These are phyloP conservation scores for Prasinococcaceae sp. DNA, from an alignment of 139 green algal species.

Conservation along the genomic window DNA sequence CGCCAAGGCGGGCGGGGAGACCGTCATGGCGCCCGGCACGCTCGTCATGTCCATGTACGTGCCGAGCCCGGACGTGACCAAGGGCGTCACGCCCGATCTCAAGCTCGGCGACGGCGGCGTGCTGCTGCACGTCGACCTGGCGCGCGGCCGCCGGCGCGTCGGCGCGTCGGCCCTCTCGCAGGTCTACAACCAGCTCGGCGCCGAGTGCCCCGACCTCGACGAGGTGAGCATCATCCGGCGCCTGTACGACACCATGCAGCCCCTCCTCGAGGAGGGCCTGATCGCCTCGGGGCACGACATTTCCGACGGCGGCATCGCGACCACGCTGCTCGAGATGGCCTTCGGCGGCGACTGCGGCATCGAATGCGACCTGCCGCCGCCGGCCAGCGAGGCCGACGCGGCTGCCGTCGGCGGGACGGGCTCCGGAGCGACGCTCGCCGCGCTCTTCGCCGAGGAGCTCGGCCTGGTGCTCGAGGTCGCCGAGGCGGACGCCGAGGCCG, in stretches of 20 bases:
- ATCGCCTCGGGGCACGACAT: conserved; percentile 89
- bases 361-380: conserved; percentile 41
- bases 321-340: conserved; percentile 84
- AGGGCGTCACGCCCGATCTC: conserved; percentile 52
- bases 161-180: conserved; percentile 86
- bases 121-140: conserved; percentile 88
- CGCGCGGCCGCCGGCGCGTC: conserved; percentile 43
- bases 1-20: conserved; percentile 56
- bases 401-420: not conserved
- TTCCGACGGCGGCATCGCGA: conserved; percentile 73
- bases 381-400: conserved; percentile 12
- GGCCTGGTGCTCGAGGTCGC: conserved; percentile 85
- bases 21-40: conserved; percentile 88
- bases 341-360: conserved; percentile 71
- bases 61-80: conserved; percentile 86
- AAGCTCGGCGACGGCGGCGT: conserved; percentile 26
- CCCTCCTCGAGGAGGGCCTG: conserved; percentile 41
- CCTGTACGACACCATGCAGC: conserved; percentile 64
- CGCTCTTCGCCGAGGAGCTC: conserved; percentile 91
- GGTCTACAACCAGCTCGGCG: conserved; percentile 54
- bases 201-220: conserved; percentile 68
- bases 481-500: conserved; percentile 24
- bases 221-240: conserved; percentile 37
- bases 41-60: conserved; percentile 90
- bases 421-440: conserved; percentile 23